Evolutionary conservation across 495 filamentous ascomycete species (phyloP), one percentile per base, ranked within the genome.

Genomic region (Articulospora tetracladia): DNA sequence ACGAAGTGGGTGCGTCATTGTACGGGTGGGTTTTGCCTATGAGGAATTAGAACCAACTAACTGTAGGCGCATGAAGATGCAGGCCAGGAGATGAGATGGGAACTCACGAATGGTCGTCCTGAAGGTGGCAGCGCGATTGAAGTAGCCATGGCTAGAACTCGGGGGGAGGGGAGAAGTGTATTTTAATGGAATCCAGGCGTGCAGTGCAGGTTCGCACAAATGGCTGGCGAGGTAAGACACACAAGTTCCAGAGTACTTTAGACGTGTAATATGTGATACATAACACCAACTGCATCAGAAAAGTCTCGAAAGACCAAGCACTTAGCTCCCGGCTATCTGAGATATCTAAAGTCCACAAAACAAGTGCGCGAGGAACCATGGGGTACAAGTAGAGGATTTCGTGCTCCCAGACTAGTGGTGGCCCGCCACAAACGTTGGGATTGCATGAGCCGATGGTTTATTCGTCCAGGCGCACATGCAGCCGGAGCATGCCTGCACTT

Each of bases 1-100:
- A 20, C 48, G 57, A 30, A 68, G 58, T 20, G 66, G 60, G 28
- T 68, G 23, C 3, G 66, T 66, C 66, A 66, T 68, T 57, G 66
- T 52, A 32, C 66, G 53, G 2, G 56, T 8, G 12, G 66, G 63
- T 34, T 68, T 58, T 12, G 23, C 23, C 62, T 64, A 26, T 57
- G 34, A 11, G 20, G 8, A n/a, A 53, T 65, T 26, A 65, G 58
- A 59, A 25, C 15, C 48, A 13, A 24, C 23, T 19, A 25, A 30
- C 15, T n/a, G n/a, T n/a, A 50, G 1, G 25, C 47, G 17, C 22
- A 19, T 10, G 20, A 53, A 13, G 22, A 24, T 19, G n/a, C 8
- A 28, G 39, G n/a, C 4, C 23, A 24, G 39, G 17, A 59, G 1
- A 15, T 44, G 22, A 55, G 27, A 2, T 20, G 28, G 28, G 20